phyloP scores from a whole-genome alignment of 176 grass and related monocot species.

The sorghum (Sorghum bicolor) region DNA sequence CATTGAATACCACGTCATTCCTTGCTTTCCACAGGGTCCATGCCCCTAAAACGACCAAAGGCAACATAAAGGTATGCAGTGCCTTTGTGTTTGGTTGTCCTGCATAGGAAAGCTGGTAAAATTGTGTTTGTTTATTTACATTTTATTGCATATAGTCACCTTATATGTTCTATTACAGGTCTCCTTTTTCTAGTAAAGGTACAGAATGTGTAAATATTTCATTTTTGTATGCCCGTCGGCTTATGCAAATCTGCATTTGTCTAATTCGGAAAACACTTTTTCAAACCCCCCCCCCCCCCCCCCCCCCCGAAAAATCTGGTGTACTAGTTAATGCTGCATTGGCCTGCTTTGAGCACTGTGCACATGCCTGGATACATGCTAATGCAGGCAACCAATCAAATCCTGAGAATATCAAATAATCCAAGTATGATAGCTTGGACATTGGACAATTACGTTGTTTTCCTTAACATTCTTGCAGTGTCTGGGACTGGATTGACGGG shows the following conservation, averaged over 20 bases:
- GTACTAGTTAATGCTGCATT: neutral
- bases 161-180: neutral
- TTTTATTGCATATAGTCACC: neutral
- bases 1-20: too few species aligned
- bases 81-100: neutral
- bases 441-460: neutral
- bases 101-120: neutral
- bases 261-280: too few species aligned
- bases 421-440: neutral
- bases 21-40: too few species aligned
- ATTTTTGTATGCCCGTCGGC: neutral
- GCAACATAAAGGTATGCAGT: neutral
- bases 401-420: neutral
- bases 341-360: neutral
- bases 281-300: too few species aligned
- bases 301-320: neutral
- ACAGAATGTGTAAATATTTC: neutral
- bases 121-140: neutral
- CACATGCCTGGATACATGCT: neutral
- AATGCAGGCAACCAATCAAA: neutral
- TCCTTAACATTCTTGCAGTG: slow-evolving; percentile 44
- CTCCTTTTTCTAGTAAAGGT: neutral
- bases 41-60: too few species aligned
- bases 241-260: neutral
- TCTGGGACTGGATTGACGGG: slow-evolving; percentile 81